Conservation (phyloP, 1,284 basidiomycete genomes). For the Flammula alnicola region DNA sequence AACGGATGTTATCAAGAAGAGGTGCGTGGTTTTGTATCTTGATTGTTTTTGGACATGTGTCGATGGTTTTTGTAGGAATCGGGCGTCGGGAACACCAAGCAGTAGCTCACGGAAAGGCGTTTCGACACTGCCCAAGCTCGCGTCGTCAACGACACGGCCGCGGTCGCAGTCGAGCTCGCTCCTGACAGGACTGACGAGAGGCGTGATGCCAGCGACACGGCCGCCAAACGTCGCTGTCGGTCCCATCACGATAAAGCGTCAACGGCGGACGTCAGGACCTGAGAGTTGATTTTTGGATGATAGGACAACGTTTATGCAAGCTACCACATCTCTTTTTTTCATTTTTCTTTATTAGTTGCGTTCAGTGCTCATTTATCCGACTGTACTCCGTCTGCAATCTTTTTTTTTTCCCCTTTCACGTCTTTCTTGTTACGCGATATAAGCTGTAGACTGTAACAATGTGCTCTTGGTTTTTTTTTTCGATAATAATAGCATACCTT, state of each 20-base stretch:
- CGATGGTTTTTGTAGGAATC: slow-evolving; percentile 54
- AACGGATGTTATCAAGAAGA: slow-evolving; percentile 98
- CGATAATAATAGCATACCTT: neutral
- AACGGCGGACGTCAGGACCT: slow-evolving; percentile 68
- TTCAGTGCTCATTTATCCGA: too few relatives aligned
- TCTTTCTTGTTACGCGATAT: slow-evolving; percentile 8
- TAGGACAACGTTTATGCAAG: slow-evolving; percentile 3
- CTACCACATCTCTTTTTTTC: slow-evolving; percentile 11
- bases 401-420: slow-evolving; percentile 16
- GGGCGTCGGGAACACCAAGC: slow-evolving; percentile 73
- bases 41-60: neutral
- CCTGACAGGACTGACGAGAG: slow-evolving; percentile 46
- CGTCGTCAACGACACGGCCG: slow-evolving; percentile 67
- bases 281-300: slow-evolving; percentile 32
- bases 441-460: slow-evolving; percentile 28
- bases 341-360: slow-evolving; percentile 7
- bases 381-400: slow-evolving; percentile 7
- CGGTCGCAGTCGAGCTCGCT: slow-evolving; percentile 66
- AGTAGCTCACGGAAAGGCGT: slow-evolving; percentile 66
- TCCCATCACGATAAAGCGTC: slow-evolving; percentile 71
- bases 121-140: slow-evolving; percentile 67
- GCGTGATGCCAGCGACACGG: slow-evolving; percentile 32
- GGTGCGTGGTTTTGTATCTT: slow-evolving; percentile 54
- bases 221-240: slow-evolving; percentile 36
- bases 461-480: slow-evolving; percentile 8